phyloP scores from a whole-genome alignment of 2,329 filamentous ascomycete species.

The Cordyceps militaris region DNA sequence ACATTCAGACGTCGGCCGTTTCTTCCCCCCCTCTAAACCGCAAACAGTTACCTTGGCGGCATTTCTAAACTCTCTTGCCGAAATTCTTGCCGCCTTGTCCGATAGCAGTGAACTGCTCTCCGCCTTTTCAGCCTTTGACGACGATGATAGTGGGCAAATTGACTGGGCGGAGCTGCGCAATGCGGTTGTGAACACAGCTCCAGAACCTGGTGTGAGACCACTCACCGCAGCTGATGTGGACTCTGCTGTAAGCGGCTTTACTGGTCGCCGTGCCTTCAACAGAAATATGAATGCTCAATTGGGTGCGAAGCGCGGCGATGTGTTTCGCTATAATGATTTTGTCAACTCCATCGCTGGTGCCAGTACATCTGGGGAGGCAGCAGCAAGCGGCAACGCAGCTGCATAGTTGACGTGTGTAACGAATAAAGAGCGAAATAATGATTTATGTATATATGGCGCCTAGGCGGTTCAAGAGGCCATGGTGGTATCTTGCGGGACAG shows the following conservation, averaged over 20 bases:
- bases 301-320: slow-evolving; percentile 64
- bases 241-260: slow-evolving; percentile 79
- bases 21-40: slow-evolving; percentile 68
- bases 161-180: slow-evolving; percentile 77
- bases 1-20: slow-evolving; percentile 63
- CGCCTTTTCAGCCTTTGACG: slow-evolving; percentile 91
- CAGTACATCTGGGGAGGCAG: slow-evolving; percentile 31
- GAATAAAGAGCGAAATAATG: background rate
- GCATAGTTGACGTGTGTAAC: slow-evolving; percentile 1
- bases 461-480: no score
- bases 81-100: slow-evolving; percentile 66
- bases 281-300: slow-evolving; percentile 49
- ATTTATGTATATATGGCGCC: background rate
- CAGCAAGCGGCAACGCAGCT: slow-evolving; percentile 24
- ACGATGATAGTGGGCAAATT: slow-evolving; percentile 89
- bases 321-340: slow-evolving; percentile 92
- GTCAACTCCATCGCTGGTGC: slow-evolving; percentile 61
- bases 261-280: slow-evolving; percentile 74
- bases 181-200: slow-evolving; percentile 73
- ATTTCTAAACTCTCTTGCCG: slow-evolving; percentile 77
- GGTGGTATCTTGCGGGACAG: background rate
- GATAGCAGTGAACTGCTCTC: slow-evolving; percentile 74
- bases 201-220: slow-evolving; percentile 60
- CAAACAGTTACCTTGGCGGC: slow-evolving; percentile 75
- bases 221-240: slow-evolving; percentile 73